Evolutionary conservation across 78 protist genomes (phyloP).

Genomic region (Dictyostelium firmibasis): DNA sequence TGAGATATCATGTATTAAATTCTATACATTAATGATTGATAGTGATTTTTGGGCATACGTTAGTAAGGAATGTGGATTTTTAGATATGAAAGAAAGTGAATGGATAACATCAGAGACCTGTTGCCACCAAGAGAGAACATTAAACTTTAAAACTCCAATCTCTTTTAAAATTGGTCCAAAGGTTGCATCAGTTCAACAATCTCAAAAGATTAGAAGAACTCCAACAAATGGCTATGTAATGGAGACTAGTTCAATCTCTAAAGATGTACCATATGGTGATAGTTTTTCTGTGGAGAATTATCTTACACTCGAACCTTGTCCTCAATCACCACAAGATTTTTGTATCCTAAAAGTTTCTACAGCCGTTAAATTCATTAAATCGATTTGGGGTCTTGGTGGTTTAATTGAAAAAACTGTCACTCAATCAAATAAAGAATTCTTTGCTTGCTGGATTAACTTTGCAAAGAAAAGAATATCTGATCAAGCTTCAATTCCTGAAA

Average conservation of each 20-base stretch:
- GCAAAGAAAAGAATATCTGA: constrained; percentile 11
- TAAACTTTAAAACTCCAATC: constrained; percentile 58
- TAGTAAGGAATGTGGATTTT: constrained; percentile 49
- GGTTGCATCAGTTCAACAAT: constrained; percentile 40
- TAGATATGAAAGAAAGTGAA: constrained; percentile 49
- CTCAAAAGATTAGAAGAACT: constrained; percentile 54
- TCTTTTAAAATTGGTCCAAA: constrained; percentile 72
- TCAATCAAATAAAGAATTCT: constrained; percentile 73
- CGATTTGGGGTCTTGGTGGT: constrained; percentile 54
- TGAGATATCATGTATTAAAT: constrained; percentile 13
- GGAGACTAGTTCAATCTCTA: constrained; percentile 55
- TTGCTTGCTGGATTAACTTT: constrained; percentile 37
- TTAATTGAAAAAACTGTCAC: constrained; percentile 59
- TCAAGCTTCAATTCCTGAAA: constrained; percentile 8
- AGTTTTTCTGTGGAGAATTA: constrained; percentile 57
- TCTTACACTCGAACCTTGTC: constrained; percentile 37
- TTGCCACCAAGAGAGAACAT: constrained; percentile 53
- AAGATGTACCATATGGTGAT: constrained; percentile 70
- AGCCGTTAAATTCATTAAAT: constrained; percentile 47
- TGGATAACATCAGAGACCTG: constrained; percentile 16
- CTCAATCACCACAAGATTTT: neutral
- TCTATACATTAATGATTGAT: constrained; percentile 48
- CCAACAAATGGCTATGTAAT: constrained; percentile 57
- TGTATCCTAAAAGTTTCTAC: constrained; percentile 46
- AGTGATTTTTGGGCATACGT: constrained; percentile 51